Evolutionary conservation across 305 asterid genomes (phyloP).

Genomic region (Rubia peregrina): DNA sequence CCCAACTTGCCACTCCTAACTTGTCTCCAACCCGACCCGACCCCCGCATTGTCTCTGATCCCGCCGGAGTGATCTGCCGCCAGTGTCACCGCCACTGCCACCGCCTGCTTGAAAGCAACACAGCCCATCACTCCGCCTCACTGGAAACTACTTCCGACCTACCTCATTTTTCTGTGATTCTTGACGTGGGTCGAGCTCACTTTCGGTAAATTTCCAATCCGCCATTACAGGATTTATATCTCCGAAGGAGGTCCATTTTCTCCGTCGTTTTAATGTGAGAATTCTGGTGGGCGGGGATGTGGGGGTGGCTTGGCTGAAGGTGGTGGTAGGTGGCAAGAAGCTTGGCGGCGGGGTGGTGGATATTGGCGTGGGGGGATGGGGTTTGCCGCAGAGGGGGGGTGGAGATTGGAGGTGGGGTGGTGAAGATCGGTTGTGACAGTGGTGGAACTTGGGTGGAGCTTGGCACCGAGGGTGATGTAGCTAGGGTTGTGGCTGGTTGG

Average conservation of each 20-base stretch:
- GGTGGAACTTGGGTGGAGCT: no score
- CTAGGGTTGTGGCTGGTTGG: no score
- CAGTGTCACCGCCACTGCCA: constrained; percentile 66
- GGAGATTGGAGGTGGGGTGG: no score
- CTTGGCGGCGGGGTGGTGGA: no score
- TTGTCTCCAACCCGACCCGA: constrained; percentile 64
- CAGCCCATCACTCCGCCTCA: constrained; percentile 58
- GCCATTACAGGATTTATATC: constrained; percentile 22
- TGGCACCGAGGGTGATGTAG: no score
- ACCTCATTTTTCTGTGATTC: constrained; percentile 33
- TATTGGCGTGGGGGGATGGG: no score
- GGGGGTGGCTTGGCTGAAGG: no score
- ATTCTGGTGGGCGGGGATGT: no score
- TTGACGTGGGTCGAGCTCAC: constrained; percentile 37
- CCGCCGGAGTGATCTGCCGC: constrained; percentile 77
- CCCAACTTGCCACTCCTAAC: constrained; percentile 47
- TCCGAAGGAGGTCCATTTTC: constrained; percentile 12
- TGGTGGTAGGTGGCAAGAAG: no score
- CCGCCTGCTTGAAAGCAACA: constrained; percentile 74
- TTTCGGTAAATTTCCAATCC: constrained; percentile 4
- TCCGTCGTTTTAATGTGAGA: constrained; percentile 11
- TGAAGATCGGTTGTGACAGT: no score
- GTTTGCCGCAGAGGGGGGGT: no score
- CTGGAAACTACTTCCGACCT: constrained; percentile 28
- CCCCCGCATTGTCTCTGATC: constrained; percentile 36